Base-by-base conservation (phyloP, 257 asterid genomes). In the Fraxinus quadrangulata region DNA sequence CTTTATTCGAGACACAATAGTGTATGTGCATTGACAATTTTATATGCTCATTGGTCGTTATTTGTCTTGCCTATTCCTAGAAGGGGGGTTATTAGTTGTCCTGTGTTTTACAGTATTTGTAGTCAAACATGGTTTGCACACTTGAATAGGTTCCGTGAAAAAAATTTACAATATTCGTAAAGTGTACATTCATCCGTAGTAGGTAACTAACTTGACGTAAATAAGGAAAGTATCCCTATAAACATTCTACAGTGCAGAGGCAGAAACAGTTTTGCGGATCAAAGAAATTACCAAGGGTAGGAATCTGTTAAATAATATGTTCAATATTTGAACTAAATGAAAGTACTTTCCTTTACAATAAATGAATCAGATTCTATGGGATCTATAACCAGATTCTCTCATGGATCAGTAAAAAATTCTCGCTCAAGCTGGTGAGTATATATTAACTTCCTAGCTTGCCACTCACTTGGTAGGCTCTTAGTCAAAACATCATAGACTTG, bases 21-120 rank as follows among this genome's bases (percentile, higher is more conserved):
- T 72, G 61, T 82, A 59, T 33, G 56, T 61, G 61, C 34, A 14
- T 71, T 72, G 28, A 80, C 80, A 74, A 61, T 21, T 39, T 74
- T 76, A 34, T 56, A 24, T 11, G 11, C 19, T 26, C 8, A 8
- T 24, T 63, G 24, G 68, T 63, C 17, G 66, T 42, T 75, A 67
- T 69, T 67, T 54, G n/a, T 78, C 49, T 76, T 54, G 45, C 66
- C 73, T 49, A 54, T 67, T 76, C 23, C 63, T 19, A 42, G 42
- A 70, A 80, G 42, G 56, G n/a, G n/a, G 37, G 61, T 40, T 81
- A n/a, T 77, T 28, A 14, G 78, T 33, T 65, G 68, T 67, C 23
- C 9, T 73, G 9, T 17, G 49, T 49, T 51, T 28, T 56, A 68
- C 19, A 14, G 1, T 42, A 77, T 69, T 8, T 71, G 42, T 45